These are phyloP conservation scores for Metarhizium sp. DNA, from an alignment of 2,329 filamentous ascomycete species.

Conservation along the genomic window DNA sequence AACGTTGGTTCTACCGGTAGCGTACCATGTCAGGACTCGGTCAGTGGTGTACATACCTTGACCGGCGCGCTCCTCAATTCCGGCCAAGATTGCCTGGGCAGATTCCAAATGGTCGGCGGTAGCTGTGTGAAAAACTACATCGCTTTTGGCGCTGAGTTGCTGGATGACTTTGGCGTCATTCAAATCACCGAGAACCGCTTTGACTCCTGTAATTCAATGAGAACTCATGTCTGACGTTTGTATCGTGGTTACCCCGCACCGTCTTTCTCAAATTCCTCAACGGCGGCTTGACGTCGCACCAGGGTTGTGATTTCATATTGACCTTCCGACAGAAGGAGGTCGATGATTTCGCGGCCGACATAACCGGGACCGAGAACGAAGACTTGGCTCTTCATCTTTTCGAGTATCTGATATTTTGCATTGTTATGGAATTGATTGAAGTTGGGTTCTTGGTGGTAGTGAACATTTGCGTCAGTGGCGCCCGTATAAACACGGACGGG, in stretches of 20 bases:
- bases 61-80: background rate
- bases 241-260: background rate
- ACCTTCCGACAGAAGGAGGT: background rate
- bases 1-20: background rate
- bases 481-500: too few species aligned
- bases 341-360: conserved; percentile 1
- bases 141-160: background rate
- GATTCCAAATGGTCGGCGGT: background rate
- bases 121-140: background rate
- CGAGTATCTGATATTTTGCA: too few species aligned
- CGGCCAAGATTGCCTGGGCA: background rate
- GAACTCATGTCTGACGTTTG: background rate
- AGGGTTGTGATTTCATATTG: background rate
- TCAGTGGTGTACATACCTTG: background rate
- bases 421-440: too few species aligned
- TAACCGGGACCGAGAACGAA: background rate
- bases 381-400: background rate
- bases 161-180: background rate
- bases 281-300: background rate
- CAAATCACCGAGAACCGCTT: background rate
- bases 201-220: background rate
- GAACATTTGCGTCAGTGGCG: too few species aligned
- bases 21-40: background rate
- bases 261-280: background rate
- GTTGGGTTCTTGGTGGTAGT: too few species aligned